These are phyloP conservation scores for Hypholoma sublateritium DNA, from an alignment of 768 basidiomycete genomes.

Conservation along the genomic window DNA sequence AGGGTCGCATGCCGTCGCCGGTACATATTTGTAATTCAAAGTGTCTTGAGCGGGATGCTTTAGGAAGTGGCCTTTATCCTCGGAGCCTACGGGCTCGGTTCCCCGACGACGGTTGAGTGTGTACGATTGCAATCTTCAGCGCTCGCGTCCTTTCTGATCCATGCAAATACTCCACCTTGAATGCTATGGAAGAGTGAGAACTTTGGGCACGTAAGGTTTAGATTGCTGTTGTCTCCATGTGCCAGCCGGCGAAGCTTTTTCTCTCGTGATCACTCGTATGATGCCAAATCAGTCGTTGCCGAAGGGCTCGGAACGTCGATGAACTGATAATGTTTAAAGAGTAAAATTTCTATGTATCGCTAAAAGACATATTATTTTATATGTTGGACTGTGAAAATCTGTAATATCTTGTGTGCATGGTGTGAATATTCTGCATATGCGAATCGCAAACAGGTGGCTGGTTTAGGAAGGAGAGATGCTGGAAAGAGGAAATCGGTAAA, in stretches of 20 bases:
- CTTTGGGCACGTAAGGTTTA: background rate
- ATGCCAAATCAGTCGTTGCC: conserved; percentile 14
- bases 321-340: background rate
- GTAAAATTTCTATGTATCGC: background rate
- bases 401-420: background rate
- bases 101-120: background rate
- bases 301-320: conserved; percentile 17
- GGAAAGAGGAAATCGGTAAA: conserved; percentile 17
- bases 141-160: no score
- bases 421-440: background rate
- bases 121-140: background rate
- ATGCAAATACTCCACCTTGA: no score
- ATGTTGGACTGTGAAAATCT: background rate
- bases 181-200: no score
- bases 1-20: conserved; percentile 9
- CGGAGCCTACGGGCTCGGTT: background rate
- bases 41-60: background rate
- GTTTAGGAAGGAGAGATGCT: conserved; percentile 22
- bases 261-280: conserved; percentile 3
- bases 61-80: background rate
- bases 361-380: no score
- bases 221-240: background rate
- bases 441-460: background rate
- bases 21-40: background rate
- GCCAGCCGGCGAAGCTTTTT: background rate